Conservation (phyloP, 2,329 filamentous ascomycete species). For the Colletotrichum kahawae region DNA sequence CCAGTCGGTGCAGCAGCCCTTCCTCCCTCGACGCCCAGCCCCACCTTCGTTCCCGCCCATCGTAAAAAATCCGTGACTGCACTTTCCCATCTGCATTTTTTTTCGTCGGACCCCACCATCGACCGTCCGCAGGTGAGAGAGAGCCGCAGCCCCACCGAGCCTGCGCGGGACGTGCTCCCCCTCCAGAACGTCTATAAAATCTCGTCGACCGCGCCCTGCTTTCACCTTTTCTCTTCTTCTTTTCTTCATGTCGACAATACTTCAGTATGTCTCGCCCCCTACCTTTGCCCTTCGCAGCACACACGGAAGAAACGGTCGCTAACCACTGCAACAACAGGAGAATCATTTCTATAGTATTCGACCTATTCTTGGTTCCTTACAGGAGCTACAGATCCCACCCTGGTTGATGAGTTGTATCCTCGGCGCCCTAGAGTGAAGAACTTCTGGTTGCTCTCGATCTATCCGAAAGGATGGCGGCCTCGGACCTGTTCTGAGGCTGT, state of each 20-base stretch:
- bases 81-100: neutral
- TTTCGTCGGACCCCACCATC: neutral
- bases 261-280: constrained; percentile 52
- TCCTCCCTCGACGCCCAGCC: neutral
- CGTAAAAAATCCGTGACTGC: neutral
- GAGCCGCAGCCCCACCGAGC: neutral
- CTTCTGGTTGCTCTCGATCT: constrained; percentile 62
- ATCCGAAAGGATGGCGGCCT: constrained; percentile 66
- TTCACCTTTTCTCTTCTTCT: constrained; percentile 45
- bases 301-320: constrained; percentile 25
- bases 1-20: neutral
- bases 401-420: constrained; percentile 94
- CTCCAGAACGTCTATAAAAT: constrained; percentile 45
- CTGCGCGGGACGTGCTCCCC: neutral
- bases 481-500: constrained; percentile 50
- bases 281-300: constrained; percentile 21
- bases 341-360: constrained; percentile 99
- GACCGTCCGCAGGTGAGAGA: neutral
- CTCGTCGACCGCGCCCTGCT: constrained; percentile 24
- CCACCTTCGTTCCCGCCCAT: neutral
- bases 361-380: constrained; percentile 90
- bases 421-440: constrained; percentile 88
- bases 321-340: constrained; percentile 50
- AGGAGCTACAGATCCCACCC: constrained; percentile 93
- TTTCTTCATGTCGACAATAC: constrained; percentile 68